These are phyloP conservation scores for Chondrus crispus DNA, from an alignment of 23 red algal species.

Conservation along the genomic window DNA sequence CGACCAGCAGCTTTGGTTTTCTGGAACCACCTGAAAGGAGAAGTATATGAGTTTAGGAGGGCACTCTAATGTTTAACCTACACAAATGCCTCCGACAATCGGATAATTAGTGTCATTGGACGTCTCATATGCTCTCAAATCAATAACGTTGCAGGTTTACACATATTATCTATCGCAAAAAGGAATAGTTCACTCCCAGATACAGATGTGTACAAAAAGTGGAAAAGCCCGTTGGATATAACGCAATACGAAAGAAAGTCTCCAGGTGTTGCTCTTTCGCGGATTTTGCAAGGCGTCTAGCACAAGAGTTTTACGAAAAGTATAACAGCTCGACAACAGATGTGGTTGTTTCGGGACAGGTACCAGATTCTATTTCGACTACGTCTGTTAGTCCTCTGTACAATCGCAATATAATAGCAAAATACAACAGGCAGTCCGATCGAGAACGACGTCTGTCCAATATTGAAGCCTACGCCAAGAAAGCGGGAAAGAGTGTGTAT, in stretches of 20 bases:
- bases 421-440: constrained; percentile 21
- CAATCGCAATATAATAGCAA: neutral
- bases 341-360: no score
- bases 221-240: neutral
- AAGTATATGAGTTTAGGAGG: constrained; percentile 19
- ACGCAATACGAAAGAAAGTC: neutral
- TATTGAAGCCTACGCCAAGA: neutral
- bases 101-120: neutral
- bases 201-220: neutral
- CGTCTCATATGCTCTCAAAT: neutral
- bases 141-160: neutral
- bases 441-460: neutral
- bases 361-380: no score
- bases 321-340: no score
- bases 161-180: neutral
- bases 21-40: constrained; percentile 26
- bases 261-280: neutral
- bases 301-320: neutral
- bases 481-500: constrained; percentile 3
- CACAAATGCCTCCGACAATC: neutral
- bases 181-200: neutral
- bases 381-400: neutral
- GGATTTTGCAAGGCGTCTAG: neutral
- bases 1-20: neutral
- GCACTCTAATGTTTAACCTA: neutral